A percentile compares a stretch with the other conserved stretches of the same genome.
Evolutionary conservation across 352 stramenopile genomes (phyloP).

Genomic region (Pythium periplocum): DNA sequence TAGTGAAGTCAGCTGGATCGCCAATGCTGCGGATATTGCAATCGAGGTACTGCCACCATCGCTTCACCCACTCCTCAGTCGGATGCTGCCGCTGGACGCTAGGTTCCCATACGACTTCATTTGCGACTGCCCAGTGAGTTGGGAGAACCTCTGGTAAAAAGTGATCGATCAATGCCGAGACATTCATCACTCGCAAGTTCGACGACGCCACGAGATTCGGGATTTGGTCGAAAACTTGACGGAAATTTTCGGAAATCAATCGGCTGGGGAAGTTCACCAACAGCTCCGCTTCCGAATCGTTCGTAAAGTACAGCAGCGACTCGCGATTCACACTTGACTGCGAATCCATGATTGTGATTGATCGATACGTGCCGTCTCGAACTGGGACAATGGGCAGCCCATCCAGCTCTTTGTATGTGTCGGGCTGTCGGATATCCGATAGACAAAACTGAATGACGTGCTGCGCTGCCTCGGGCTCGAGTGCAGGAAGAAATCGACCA

Average conservation of each 20-base stretch:
- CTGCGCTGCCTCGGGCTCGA: constrained; percentile 2
- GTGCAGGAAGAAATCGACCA: constrained; percentile 8
- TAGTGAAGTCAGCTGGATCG: not conserved
- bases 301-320: no score
- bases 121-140: constrained; percentile 2
- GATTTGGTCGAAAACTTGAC: constrained; percentile 7
- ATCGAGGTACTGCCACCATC: constrained; percentile 17
- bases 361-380: constrained; percentile 8
- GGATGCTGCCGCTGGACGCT: not conserved
- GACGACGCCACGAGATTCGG: constrained; percentile 1
- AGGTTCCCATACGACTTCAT: constrained; percentile 8
- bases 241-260: constrained; percentile 9
- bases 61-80: constrained; percentile 6
- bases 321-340: no score
- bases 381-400: constrained; percentile 8
- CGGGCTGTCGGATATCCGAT: constrained; percentile 6
- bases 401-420: constrained; percentile 8
- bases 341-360: constrained; percentile 3
- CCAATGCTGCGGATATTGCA: not conserved
- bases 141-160: constrained; percentile 18
- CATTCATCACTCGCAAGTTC: constrained; percentile 10
- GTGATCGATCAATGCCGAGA: not conserved
- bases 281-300: constrained; percentile 3
- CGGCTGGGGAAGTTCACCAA: constrained; percentile 4
- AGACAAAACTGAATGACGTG: constrained; percentile 17